Conservation (phyloP, 1,284 basidiomycete species). For the Vanrija humicola region DNA sequence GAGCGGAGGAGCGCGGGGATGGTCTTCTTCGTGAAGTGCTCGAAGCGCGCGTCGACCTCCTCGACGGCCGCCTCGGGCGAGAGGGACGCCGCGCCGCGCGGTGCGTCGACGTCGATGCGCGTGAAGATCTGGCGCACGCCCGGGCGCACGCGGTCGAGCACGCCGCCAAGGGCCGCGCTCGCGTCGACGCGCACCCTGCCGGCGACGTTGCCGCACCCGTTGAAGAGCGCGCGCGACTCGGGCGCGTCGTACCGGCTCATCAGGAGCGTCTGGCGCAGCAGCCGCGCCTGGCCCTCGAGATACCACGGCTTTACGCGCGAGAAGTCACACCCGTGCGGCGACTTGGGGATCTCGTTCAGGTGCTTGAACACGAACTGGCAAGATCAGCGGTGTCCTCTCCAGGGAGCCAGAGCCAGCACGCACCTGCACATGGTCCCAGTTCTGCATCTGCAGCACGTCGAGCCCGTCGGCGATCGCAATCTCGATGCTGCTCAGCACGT, state of each 20-base stretch:
- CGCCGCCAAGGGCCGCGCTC: conserved; percentile 56
- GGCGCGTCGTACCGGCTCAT: conserved; percentile 87
- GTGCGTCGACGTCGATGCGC: conserved; percentile 35
- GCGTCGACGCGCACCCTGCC: conserved; percentile 71
- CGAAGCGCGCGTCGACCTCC: conserved; percentile 82
- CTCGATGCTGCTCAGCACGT: conserved; percentile 92
- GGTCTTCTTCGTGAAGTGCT: conserved; percentile 81
- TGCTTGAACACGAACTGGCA: conserved; percentile 75
- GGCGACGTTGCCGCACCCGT: conserved; percentile 72
- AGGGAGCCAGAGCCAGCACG: conserved; percentile 17
- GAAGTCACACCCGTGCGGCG: conserved; percentile 91
- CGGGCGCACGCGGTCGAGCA: conserved; percentile 62
- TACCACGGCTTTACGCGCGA: conserved; percentile 97
- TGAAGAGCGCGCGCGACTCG: conserved; percentile 77
- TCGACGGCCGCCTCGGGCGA: conserved; percentile 58
- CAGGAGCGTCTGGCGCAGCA: conserved; percentile 83
- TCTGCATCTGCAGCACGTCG: conserved; percentile 95
- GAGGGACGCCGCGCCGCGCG: conserved; percentile 41
- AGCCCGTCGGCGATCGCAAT: conserved; percentile 88
- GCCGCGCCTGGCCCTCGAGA: conserved; percentile 77
- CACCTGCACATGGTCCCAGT: conserved; percentile 96
- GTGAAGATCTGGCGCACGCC: conserved; percentile 69
- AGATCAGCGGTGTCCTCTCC: conserved; percentile 1
- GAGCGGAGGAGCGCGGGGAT: conserved; percentile 79
- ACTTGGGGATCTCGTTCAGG: conserved; percentile 83